phyloP scores from a whole-genome alignment of 2,329 filamentous ascomycete genomes.

The Claviceps sp. region DNA sequence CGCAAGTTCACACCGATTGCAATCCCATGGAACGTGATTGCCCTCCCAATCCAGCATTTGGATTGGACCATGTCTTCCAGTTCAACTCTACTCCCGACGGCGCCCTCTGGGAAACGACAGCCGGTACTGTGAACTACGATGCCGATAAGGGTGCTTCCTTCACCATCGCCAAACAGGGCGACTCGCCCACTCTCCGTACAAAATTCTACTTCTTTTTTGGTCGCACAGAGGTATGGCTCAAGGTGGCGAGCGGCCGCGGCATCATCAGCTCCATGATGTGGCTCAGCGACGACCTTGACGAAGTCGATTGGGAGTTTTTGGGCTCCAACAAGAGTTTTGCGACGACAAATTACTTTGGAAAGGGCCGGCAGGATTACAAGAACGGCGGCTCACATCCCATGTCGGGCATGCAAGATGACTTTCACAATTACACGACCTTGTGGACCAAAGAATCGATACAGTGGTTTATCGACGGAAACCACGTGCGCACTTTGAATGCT shows the following conservation, averaged over 20 bases:
- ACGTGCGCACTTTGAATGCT: constrained; percentile 50
- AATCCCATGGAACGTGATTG: constrained; percentile 62
- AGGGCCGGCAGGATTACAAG: constrained; percentile 51
- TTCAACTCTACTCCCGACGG: constrained; percentile 49
- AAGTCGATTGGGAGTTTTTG: constrained; percentile 79
- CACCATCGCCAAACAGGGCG: constrained; percentile 53
- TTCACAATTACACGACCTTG: constrained; percentile 63
- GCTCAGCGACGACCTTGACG: constrained; percentile 72
- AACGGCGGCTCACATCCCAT: constrained; percentile 48
- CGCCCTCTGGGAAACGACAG: constrained; percentile 56
- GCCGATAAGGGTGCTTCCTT: constrained; percentile 54
- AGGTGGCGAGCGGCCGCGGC: constrained; percentile 59
- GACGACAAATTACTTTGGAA: constrained; percentile 69
- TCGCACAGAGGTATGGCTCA: constrained; percentile 63
- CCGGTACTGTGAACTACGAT: constrained; percentile 50
- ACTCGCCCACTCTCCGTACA: constrained; percentile 67
- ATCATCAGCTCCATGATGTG: constrained; percentile 75
- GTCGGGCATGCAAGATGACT: constrained; percentile 43
- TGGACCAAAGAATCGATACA: constrained; percentile 56
- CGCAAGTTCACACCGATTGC: constrained; percentile 67
- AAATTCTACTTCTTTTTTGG: constrained; percentile 83
- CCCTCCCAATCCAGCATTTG: constrained; percentile 57
- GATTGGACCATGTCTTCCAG: constrained; percentile 45
- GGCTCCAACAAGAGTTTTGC: constrained; percentile 50
- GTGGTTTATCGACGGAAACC: constrained; percentile 56